phyloP scores from a whole-genome alignment of 2,329 filamentous ascomycete species.

The Rhinocladiella similis region DNA sequence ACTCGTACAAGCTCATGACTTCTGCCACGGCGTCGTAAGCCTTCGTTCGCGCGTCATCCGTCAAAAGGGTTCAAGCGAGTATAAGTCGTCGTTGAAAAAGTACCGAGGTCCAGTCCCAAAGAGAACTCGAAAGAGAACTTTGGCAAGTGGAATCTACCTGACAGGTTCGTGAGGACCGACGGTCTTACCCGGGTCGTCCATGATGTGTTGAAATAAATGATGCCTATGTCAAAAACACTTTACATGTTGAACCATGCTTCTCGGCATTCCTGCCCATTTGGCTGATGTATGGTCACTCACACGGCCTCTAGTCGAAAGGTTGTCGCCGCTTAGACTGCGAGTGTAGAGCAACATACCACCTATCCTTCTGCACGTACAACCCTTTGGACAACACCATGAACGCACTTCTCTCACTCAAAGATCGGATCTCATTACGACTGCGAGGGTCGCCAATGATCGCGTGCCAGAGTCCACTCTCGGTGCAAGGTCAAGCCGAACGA shows the following conservation, averaged over 20 bases:
- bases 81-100: neutral
- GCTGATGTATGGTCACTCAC: constrained; percentile 4
- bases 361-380: neutral
- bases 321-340: neutral
- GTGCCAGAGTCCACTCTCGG: constrained; percentile 3
- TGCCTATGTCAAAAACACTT: neutral
- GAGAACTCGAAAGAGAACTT: too few species aligned
- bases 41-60: too few species aligned
- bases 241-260: constrained; percentile 2
- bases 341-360: neutral
- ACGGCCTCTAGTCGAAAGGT: neutral
- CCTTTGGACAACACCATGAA: constrained; percentile 4
- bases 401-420: constrained; percentile 2
- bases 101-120: constrained; percentile 1
- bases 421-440: constrained; percentile 9
- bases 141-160: too few species aligned
- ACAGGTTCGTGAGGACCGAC: neutral
- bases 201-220: constrained; percentile 1
- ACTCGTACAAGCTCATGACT: too few species aligned
- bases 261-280: neutral
- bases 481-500: constrained; percentile 1
- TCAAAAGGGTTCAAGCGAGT: neutral
- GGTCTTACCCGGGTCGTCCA: neutral
- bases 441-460: neutral
- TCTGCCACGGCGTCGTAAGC: too few species aligned